Evolutionary conservation across 208 protist genomes (phyloP).

Genomic region (Acanthamoeba rhysodes): DNA sequence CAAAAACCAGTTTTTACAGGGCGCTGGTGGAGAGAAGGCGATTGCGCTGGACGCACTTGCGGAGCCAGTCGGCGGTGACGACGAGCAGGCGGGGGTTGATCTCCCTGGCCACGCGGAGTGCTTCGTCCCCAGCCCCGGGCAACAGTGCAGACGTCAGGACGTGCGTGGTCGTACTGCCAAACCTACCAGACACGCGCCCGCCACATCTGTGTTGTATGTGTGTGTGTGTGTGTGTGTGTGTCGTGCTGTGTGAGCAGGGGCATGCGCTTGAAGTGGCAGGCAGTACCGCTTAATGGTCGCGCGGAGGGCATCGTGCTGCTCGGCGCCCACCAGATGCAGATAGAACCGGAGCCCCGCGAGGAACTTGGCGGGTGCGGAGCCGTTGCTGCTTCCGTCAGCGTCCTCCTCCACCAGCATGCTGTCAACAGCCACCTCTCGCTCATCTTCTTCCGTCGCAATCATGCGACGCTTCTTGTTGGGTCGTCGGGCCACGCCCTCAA

Average conservation of each 20-base stretch:
- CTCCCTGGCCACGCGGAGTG: neutral
- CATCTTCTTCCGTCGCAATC: neutral
- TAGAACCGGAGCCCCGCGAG: neutral
- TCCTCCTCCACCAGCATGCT: neutral
- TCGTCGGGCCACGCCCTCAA: neutral
- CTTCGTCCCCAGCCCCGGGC: neutral
- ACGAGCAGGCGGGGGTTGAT: conserved; percentile 1
- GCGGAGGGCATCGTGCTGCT: neutral
- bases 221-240: neutral
- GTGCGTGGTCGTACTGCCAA: neutral
- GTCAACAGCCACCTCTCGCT: neutral
- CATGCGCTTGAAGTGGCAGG: neutral
- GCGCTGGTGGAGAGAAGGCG: neutral
- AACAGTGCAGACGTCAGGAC: neutral
- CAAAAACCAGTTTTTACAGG: too few species aligned
- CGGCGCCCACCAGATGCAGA: neutral
- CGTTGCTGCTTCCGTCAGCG: neutral
- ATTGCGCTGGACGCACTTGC: neutral
- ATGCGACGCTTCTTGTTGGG: conserved; percentile 12
- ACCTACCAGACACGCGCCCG: neutral
- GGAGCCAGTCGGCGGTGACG: neutral
- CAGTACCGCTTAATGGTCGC: conserved; percentile 31
- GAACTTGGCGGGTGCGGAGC: neutral
- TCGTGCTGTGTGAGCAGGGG: too few species aligned
- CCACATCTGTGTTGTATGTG: conserved; percentile 12